These are phyloP conservation scores for Cocos nucifera DNA, from an alignment of 176 grass and related monocot species.

Conservation along the genomic window DNA sequence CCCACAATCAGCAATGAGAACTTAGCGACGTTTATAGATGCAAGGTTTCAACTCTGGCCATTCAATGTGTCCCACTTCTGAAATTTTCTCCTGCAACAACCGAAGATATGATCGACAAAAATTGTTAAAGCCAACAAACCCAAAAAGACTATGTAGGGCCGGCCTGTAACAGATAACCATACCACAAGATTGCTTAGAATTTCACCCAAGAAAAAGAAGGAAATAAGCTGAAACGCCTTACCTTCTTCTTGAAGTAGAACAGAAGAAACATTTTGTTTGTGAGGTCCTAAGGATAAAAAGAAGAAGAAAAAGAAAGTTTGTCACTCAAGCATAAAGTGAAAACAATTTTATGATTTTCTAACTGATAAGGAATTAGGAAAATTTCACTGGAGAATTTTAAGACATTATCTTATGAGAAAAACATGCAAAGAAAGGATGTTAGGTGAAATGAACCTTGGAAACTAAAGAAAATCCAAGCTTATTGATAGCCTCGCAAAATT, in stretches of 20 bases:
- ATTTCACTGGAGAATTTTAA: not conserved
- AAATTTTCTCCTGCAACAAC: slow-evolving; percentile 46
- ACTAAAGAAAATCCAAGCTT: slow-evolving; percentile 73
- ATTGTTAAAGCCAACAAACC: no score
- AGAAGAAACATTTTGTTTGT: slow-evolving; percentile 95
- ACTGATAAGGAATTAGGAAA: no score
- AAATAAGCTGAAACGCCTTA: slow-evolving; percentile 19
- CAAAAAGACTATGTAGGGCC: no score
- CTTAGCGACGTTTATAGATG: slow-evolving; percentile 70
- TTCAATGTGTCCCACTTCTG: slow-evolving; percentile 42
- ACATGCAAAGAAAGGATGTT: not conserved
- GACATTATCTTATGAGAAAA: no score
- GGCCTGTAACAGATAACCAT: no score
- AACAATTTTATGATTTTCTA: no score
- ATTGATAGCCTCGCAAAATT: slow-evolving; percentile 63
- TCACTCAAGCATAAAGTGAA: no score
- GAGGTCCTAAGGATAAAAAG: slow-evolving; percentile 32
- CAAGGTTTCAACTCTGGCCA: slow-evolving; percentile 86
- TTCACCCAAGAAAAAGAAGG: not conserved
- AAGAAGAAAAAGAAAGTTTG: slow-evolving; percentile 13
- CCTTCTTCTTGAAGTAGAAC: slow-evolving; percentile 86
- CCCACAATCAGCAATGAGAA: not conserved
- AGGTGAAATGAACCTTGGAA: slow-evolving; percentile 51
- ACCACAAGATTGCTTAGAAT: no score
- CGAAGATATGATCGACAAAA: no score